phyloP scores from a whole-genome alignment of 441 rosid species.

The Sinapis alba region DNA sequence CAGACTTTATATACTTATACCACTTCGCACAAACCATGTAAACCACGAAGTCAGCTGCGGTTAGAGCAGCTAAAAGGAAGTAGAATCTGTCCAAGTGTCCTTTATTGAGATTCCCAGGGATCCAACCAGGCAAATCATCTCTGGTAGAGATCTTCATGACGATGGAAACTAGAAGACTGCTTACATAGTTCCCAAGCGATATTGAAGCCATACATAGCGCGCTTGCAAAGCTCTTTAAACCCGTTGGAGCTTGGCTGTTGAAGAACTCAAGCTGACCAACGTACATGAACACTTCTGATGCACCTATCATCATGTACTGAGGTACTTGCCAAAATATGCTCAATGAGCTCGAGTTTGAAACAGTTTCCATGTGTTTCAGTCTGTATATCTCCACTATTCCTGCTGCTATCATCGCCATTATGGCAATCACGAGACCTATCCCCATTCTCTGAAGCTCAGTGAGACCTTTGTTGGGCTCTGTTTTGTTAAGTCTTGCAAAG shows the following conservation, averaged over 20 bases:
- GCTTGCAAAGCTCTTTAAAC: constrained; percentile 76
- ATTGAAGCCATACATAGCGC: constrained; percentile 79
- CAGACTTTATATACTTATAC: constrained; percentile 59
- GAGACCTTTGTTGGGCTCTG: constrained; percentile 46
- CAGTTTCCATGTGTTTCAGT: constrained; percentile 47
- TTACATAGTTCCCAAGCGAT: constrained; percentile 71
- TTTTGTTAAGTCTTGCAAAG: constrained; percentile 46
- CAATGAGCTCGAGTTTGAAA: constrained; percentile 51
- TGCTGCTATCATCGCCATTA: constrained; percentile 62
- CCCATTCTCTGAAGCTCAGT: constrained; percentile 78
- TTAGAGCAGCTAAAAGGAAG: constrained; percentile 67
- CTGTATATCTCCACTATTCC: constrained; percentile 63
- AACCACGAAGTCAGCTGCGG: constrained; percentile 53
- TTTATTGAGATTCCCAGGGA: constrained; percentile 67
- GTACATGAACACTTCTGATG: constrained; percentile 79
- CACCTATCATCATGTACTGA: constrained; percentile 68
- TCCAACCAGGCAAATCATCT: constrained; percentile 72
- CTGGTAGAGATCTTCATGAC: constrained; percentile 63
- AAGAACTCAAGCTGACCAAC: constrained; percentile 71
- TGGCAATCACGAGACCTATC: constrained; percentile 59
- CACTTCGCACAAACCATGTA: constrained; percentile 61
- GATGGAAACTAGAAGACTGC: constrained; percentile 61
- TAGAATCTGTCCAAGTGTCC: constrained; percentile 72
- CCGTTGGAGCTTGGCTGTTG: constrained; percentile 70
- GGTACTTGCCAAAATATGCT: constrained; percentile 82